These are phyloP conservation scores for Phytophthora podocarpi DNA, from an alignment of 352 stramenopile species.

Conservation along the genomic window DNA sequence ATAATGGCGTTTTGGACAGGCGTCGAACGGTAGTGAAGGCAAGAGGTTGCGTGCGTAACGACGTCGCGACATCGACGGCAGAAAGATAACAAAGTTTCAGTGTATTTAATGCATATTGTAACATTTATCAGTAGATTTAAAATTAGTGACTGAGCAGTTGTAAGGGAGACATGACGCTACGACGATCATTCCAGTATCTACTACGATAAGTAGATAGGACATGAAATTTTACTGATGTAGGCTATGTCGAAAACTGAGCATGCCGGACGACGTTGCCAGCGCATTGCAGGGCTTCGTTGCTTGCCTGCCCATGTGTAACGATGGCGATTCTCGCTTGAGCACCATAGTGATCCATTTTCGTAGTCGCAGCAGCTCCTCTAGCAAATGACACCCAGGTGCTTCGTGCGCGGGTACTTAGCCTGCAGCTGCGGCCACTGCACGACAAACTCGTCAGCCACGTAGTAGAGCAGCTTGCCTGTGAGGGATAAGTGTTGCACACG, in stretches of 20 bases:
- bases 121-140: too few species aligned
- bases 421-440: conserved; percentile 94
- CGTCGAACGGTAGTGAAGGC: not conserved
- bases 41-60: conserved; percentile 7
- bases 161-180: too few species aligned
- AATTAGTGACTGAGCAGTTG: too few species aligned
- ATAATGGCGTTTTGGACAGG: conserved; percentile 13
- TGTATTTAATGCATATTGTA: not conserved
- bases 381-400: conserved; percentile 89
- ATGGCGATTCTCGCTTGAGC: conserved; percentile 1
- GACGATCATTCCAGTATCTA: not conserved
- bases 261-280: not conserved
- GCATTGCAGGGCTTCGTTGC: not conserved
- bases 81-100: conserved; percentile 8
- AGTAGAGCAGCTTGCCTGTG: conserved; percentile 94
- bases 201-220: not conserved
- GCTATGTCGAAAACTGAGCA: not conserved
- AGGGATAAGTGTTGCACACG: conserved; percentile 93
- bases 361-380: conserved; percentile 38
- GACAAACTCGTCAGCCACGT: conserved; percentile 93
- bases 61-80: conserved; percentile 10
- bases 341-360: not conserved
- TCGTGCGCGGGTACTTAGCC: conserved; percentile 76
- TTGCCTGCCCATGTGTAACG: conserved; percentile 9
- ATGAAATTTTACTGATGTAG: not conserved